Evolutionary conservation across 23 red algal genomes (phyloP), one percentile per base, ranked within the genome.

Genomic region (Gracilariopsis chorda): DNA sequence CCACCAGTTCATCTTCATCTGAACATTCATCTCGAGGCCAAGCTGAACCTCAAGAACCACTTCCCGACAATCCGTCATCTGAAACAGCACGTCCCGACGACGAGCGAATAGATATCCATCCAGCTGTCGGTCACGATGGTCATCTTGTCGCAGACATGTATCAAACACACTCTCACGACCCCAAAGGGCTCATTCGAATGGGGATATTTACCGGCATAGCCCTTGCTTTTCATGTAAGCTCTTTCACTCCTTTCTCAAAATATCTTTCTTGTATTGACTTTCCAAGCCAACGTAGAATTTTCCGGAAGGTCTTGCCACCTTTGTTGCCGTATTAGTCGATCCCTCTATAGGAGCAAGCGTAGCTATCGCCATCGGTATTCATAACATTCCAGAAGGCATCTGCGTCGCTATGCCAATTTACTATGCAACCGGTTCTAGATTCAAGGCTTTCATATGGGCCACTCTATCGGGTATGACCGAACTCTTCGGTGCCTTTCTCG

Each of bases 331-430:
- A 21, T 77, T 97, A 67, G 48, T 51, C 36, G 95, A 94, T 27
- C 83, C 86, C n/a, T 74, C 56, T 1, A 84, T 97, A 16, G 95
- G 95, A 24, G 80, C 86, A 0, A 82, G 73, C 48, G 90, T 97
- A 17, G 95, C 95, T 10, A 87, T 97, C 49, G 95, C 95, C 13
- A 93, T 97, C 33, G 72, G 86, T 3, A 90, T 97, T 29, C 89
- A 93, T 84, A 97, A 92, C 77, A 97, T 97, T 62, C 95, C 95
- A 4, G 95, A 97, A 83, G 95, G 95, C 4, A 80, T 97, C 48
- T 83, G 82, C 68, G 95, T 97, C 78, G 95, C 95, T 33, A 92
- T 97, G 80, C 95, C 95, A 0, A 94, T 97, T 68, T 97, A 88
- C 42, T 97, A 94, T 61, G 95, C 95, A 25, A 97, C 95, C 29